These are phyloP conservation scores for Ascochyta lentis DNA, from an alignment of 2,329 filamentous ascomycete genomes.

Conservation along the genomic window DNA sequence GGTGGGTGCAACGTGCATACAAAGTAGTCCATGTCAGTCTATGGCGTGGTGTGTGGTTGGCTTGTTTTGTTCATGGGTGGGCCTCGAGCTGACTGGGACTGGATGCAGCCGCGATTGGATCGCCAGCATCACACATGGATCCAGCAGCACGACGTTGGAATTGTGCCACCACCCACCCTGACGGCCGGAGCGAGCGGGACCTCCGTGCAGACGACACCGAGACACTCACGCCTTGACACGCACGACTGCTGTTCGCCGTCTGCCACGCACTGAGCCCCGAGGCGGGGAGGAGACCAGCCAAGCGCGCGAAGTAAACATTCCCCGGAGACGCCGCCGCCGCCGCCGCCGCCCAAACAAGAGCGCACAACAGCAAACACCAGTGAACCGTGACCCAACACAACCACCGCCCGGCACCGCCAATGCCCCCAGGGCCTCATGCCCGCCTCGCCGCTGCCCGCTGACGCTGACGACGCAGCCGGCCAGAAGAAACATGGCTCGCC, in stretches of 20 bases:
- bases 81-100: not conserved
- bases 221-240: not conserved
- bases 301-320: not conserved
- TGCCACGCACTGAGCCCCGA: slow-evolving; percentile 12
- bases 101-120: slow-evolving; percentile 1
- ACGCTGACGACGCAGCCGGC: slow-evolving; percentile 25
- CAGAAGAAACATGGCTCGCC: slow-evolving; percentile 40
- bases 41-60: not conserved
- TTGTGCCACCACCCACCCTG: slow-evolving; percentile 5
- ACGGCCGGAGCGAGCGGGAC: not conserved
- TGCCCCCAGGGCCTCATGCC: slow-evolving; percentile 34
- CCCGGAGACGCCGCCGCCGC: not conserved
- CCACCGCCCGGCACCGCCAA: slow-evolving; percentile 22
- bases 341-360: not conserved
- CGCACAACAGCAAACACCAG: no score
- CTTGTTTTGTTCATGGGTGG: slow-evolving; percentile 6
- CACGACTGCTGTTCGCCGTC: not conserved
- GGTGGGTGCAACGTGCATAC: not conserved
- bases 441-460: slow-evolving; percentile 32
- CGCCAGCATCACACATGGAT: slow-evolving; percentile 11
- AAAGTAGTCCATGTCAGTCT: no score
- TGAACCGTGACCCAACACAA: no score
- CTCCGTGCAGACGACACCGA: not conserved
- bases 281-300: slow-evolving; percentile 8
- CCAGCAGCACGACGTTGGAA: slow-evolving; percentile 7